These are phyloP conservation scores for Alternaria sp. DNA, from an alignment of 2,329 filamentous ascomycete species.

Conservation along the genomic window DNA sequence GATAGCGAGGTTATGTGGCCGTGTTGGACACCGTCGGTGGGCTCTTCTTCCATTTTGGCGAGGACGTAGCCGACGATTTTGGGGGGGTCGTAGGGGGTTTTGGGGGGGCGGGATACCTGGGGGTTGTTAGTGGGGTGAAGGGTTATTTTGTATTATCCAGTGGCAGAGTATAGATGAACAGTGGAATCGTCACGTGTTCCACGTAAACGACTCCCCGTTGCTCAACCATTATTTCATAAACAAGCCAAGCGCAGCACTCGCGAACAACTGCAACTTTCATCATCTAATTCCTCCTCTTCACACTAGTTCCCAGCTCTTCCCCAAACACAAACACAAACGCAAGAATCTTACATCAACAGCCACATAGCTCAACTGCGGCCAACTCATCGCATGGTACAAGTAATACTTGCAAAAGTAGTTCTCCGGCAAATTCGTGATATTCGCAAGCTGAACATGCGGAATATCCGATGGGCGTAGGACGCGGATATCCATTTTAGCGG, in stretches of 20 bases:
- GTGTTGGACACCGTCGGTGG: conserved; percentile 85
- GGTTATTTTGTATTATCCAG: no score
- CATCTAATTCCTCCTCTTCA: neutral
- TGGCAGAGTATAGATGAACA: no score
- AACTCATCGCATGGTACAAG: conserved; percentile 96
- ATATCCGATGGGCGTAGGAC: conserved; percentile 83
- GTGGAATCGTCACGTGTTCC: neutral
- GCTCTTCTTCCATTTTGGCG: conserved; percentile 99
- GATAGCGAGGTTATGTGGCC: conserved; percentile 95
- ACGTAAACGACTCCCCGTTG: neutral
- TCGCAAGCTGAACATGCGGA: conserved; percentile 93
- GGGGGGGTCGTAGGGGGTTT: conserved; percentile 84
- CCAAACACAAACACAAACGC: neutral
- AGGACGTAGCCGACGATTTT: conserved; percentile 99
- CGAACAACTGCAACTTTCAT: neutral
- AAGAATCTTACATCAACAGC: conserved; percentile 73
- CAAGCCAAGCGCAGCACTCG: no score
- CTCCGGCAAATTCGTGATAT: conserved; percentile 98
- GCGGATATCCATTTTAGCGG: conserved; percentile 79
- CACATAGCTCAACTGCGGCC: conserved; percentile 96
- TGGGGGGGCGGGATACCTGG: conserved; percentile 74
- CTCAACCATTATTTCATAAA: neutral
- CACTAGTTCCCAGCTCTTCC: neutral
- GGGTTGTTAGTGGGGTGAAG: neutral
- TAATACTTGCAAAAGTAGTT: conserved; percentile 99